Conservation (phyloP, 805 yeast genomes). For the Wickerhamiella australiensis region DNA sequence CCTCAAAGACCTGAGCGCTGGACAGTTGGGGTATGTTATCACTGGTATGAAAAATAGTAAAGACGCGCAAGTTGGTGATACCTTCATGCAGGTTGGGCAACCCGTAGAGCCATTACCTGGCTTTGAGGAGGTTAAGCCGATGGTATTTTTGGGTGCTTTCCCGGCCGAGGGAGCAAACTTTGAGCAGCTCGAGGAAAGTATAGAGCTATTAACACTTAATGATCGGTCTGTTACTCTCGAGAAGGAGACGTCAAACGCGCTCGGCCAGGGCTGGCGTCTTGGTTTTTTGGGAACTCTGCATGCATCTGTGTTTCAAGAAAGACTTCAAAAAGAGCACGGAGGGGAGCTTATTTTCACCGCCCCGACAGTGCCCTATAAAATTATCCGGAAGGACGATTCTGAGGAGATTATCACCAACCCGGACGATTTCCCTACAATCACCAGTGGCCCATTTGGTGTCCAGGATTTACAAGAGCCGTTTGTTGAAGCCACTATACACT, state of each 20-base stretch:
- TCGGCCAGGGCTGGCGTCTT: constrained; percentile 96
- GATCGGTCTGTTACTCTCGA: constrained; percentile 85
- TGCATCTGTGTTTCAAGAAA: constrained; percentile 86
- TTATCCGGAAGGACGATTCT: constrained; percentile 53
- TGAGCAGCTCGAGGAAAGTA: constrained; percentile 75
- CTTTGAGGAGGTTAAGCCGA: constrained; percentile 92
- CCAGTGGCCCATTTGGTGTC: constrained; percentile 27
- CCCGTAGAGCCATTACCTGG: constrained; percentile 76
- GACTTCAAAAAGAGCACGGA: constrained; percentile 88
- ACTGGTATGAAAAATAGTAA: constrained; percentile 84
- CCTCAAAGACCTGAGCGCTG: constrained; percentile 56
- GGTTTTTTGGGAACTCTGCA: constrained; percentile 92
- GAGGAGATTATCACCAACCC: constrained; percentile 73
- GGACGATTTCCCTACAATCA: constrained; percentile 66
- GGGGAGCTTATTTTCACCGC: constrained; percentile 84
- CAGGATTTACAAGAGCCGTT: constrained; percentile 50
- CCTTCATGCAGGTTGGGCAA: constrained; percentile 45
- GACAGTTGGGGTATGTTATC: constrained; percentile 90
- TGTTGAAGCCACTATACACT: constrained; percentile 80
- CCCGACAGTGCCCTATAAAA: constrained; percentile 87
- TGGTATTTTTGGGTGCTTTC: constrained; percentile 97
- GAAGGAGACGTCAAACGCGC: constrained; percentile 82
- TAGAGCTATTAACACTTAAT: constrained; percentile 76
- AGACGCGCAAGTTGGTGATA: constrained; percentile 88
- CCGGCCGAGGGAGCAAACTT: constrained; percentile 93